Base-by-base conservation (phyloP, 2,329 filamentous ascomycete species). In the Coniella lustricola region DNA sequence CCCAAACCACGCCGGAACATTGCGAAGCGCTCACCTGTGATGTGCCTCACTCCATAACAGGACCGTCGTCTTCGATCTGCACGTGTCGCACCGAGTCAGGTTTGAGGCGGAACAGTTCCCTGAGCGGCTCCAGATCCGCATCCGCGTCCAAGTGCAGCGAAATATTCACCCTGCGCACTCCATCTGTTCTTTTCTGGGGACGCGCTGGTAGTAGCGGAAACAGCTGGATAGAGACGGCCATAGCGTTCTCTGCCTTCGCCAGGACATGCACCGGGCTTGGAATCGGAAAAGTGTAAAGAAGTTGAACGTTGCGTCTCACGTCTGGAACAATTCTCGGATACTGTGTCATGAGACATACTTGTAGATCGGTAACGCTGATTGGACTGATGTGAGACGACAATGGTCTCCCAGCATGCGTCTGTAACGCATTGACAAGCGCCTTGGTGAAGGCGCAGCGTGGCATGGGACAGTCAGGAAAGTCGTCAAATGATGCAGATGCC, bases 51-150 rank as follows among this genome's bases (percentile, higher is more conserved):
- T 29, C 25, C 25, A 29, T 29, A 10, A 29, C 10, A 17, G 29
- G 25, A 14, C 12, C 12, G 16, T 74, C 73, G 3, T 73, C 73
- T 20, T 80, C 76, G 37, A 79, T 70, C 60, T 73, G 75, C 48
- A 79, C 67, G 50, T 79, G 76, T 55, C 66, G 72, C 54, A 80
- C 70, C 7, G 75, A 72, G 49, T 78, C 75, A 2, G 77, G 77
- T 70, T 81, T 76, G 57, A 75, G 64, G 18, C 77, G 72, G 53
- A 81, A 61, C 76, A 77, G 81, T 57, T 81, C 76, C 46, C 71
- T 67, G 76, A 77, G 79, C 47, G 64, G 71, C 44, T 80, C 75
- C 46, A 73, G 59, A 51, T 76, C 72, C 25, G 68, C 67, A 20
- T 76, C 74, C 35, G 78, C 75, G 22, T 25, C 22, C 36, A 81